A percentile compares a stretch with the other conserved stretches of the same genome.
Conservation (phyloP, 305 asterid species). For the Fraxinus albicans region DNA sequence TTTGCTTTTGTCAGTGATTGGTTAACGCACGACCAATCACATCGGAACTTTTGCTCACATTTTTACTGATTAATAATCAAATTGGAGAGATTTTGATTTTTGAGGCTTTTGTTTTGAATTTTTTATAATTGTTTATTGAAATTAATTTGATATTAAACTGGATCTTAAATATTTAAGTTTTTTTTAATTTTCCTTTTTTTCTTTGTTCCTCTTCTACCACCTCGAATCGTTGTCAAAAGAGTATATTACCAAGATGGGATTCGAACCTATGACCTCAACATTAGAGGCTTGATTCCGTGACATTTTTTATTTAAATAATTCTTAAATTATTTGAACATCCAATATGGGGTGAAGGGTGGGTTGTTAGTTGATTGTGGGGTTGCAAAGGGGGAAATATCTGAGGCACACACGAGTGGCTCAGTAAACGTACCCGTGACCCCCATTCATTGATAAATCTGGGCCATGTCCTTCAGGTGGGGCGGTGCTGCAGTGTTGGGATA, state of each 20-base stretch:
- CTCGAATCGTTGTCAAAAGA: neutral
- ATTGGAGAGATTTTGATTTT: neutral
- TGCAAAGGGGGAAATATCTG: conserved; percentile 35
- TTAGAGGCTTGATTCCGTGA: neutral
- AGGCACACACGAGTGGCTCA: conserved; percentile 74
- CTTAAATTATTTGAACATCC: neutral
- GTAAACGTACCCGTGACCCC: conserved; percentile 89
- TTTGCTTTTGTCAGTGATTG: neutral
- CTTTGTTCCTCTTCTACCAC: neutral
- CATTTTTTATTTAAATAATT: neutral
- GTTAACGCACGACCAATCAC: neutral
- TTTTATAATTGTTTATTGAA: neutral
- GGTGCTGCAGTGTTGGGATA: conserved; percentile 33
- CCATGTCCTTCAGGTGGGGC: conserved; percentile 55
- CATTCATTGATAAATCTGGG: conserved; percentile 59
- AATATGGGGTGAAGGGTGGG: neutral
- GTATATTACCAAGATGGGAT: neutral
- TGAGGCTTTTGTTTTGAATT: neutral
- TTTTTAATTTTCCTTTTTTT: neutral
- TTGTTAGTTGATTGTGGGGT: conserved; percentile 35
- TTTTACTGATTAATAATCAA: neutral
- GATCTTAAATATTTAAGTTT: neutral
- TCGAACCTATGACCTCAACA: neutral
- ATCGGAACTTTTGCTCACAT: neutral
- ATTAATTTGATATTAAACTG: neutral